Evolutionary conservation across 2,329 filamentous ascomycete species (phyloP).

Genomic region (Cercospora beticola): DNA sequence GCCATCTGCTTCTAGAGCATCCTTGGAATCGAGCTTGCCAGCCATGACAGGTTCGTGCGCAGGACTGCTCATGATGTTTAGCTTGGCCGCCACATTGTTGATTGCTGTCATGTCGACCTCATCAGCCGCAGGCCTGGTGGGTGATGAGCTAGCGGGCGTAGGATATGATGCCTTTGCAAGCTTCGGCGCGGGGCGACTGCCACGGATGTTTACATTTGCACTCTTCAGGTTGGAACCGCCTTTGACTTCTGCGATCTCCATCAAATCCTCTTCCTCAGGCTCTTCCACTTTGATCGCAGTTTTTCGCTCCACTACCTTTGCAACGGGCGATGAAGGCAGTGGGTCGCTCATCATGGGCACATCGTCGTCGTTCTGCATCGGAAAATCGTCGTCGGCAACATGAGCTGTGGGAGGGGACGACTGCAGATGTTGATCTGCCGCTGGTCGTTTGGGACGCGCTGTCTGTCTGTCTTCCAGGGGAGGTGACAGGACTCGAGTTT

Average conservation of each 20-base stretch:
- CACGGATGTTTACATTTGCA: conserved; percentile 79
- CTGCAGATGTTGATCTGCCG: conserved; percentile 21
- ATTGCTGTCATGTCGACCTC: conserved; percentile 73
- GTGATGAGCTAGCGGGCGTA: conserved; percentile 74
- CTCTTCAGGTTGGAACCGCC: conserved; percentile 62
- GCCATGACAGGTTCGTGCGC: conserved; percentile 63
- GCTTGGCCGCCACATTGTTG: conserved; percentile 80
- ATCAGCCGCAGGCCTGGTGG: conserved; percentile 59
- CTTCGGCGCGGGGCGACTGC: conserved; percentile 74
- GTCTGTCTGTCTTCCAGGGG: conserved; percentile 55
- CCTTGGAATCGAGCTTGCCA: conserved; percentile 78
- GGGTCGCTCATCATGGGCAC: conserved; percentile 80
- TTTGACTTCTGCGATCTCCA: conserved; percentile 79
- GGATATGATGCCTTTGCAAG: conserved; percentile 65
- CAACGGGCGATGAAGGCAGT: conserved; percentile 74
- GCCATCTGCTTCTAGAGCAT: conserved; percentile 91
- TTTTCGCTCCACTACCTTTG: conserved; percentile 41
- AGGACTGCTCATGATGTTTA: conserved; percentile 81
- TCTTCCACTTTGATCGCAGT: conserved; percentile 67
- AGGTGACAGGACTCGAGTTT: conserved; percentile 77
- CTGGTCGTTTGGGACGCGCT: conserved; percentile 9
- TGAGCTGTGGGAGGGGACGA: conserved; percentile 23
- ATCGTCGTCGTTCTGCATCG: conserved; percentile 62
- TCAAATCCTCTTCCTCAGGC: conserved; percentile 74
- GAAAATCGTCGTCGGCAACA: conserved; percentile 54